These are phyloP conservation scores for Eragrostis curvula DNA, from an alignment of 176 grass and related monocot species.

Conservation along the genomic window DNA sequence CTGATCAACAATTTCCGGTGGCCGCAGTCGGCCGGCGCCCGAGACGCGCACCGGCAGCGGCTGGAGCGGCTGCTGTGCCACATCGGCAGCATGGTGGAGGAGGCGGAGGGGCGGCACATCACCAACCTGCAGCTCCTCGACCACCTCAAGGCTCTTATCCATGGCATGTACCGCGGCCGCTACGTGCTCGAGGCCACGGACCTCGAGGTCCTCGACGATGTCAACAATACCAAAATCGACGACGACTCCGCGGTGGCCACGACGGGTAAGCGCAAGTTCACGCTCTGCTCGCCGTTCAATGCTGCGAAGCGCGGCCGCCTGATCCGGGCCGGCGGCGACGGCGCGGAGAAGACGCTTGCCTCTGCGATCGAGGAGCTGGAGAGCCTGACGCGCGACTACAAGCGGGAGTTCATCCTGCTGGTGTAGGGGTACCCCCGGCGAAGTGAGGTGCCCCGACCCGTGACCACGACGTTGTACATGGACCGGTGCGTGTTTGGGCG, in stretches of 20 bases:
- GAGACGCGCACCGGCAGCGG: slow-evolving; percentile 27
- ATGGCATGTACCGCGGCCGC: slow-evolving; percentile 40
- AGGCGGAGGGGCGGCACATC: slow-evolving; percentile 52
- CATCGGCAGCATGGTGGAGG: slow-evolving; percentile 45
- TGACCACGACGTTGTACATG: slow-evolving; percentile 43
- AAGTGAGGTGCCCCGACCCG: slow-evolving; percentile 8
- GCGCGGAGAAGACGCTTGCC: not conserved
- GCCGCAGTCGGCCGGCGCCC: not conserved
- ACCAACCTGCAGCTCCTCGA: slow-evolving; percentile 47
- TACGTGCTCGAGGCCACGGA: slow-evolving; percentile 32
- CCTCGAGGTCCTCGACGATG: slow-evolving; percentile 28
- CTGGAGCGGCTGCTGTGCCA: slow-evolving; percentile 40
- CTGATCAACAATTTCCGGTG: slow-evolving; percentile 10
- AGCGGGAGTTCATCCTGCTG: slow-evolving; percentile 46
- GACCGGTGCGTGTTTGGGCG: slow-evolving; percentile 46
- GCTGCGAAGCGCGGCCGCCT: slow-evolving; percentile 23
- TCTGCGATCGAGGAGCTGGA: slow-evolving; percentile 32
- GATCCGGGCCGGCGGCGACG: not conserved
- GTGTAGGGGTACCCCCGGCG: slow-evolving; percentile 41
- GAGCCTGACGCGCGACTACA: slow-evolving; percentile 33
- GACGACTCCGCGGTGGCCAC: not conserved
- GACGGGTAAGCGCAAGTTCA: not conserved
- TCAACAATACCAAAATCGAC: not conserved
- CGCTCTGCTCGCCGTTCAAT: slow-evolving; percentile 8
- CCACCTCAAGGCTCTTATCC: slow-evolving; percentile 39